These are phyloP conservation scores for Mucor racemosus DNA, from an alignment of 371 early-diverging fungal species.

Conservation along the genomic window DNA sequence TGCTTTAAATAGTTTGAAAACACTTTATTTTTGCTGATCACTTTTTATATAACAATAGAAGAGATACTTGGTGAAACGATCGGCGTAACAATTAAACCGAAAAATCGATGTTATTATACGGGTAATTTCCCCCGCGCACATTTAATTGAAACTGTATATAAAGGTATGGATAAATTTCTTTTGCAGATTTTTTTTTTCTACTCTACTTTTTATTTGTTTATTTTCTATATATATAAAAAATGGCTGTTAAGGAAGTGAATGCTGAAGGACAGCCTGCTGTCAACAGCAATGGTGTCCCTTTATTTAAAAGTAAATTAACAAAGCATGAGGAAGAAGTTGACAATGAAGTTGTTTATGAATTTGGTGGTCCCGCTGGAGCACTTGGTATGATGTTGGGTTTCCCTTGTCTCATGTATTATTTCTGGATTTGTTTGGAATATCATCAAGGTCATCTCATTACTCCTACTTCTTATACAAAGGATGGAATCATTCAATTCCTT, in stretches of 20 bases:
- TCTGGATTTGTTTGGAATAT: constrained; percentile 72
- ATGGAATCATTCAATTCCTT: constrained; percentile 46
- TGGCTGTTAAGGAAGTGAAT: constrained; percentile 23
- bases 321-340: constrained; percentile 60
- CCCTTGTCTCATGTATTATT: constrained; percentile 76
- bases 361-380: constrained; percentile 75
- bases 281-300: constrained; percentile 48
- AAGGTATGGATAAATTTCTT: neutral
- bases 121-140: constrained; percentile 12
- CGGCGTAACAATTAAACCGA: constrained; percentile 8
- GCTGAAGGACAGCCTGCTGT: constrained; percentile 17
- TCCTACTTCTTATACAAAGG: constrained; percentile 48
- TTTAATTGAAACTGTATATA: constrained; percentile 12
- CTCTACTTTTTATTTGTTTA: neutral
- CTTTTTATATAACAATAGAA: no score
- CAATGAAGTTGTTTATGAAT: constrained; percentile 70
- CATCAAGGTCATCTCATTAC: constrained; percentile 62
- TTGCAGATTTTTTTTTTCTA: neutral
- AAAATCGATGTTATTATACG: neutral
- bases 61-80: neutral
- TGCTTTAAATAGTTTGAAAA: no score
- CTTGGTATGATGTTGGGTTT: constrained; percentile 75
- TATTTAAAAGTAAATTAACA: constrained; percentile 42
- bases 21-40: no score
- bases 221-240: neutral